A percentile compares a stretch with the other conserved stretches of the same genome.
These are phyloP conservation scores for Pelagomonas calceolata DNA, from an alignment of 108 stramenopile genomes.

Conservation along the genomic window DNA sequence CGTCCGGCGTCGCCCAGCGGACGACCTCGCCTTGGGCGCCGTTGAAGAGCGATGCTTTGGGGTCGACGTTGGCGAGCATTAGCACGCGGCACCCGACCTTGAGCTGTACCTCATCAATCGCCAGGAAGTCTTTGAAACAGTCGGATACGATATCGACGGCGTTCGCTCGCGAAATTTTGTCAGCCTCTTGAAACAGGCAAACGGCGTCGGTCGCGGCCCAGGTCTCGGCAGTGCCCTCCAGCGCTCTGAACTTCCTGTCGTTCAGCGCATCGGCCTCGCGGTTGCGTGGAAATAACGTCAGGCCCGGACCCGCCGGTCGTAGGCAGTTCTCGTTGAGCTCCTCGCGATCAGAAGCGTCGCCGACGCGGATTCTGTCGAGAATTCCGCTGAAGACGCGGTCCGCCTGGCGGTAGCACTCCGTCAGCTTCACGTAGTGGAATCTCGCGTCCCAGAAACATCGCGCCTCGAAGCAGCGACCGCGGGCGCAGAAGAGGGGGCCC, in stretches of 20 bases:
- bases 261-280: neutral
- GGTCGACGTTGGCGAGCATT: no score
- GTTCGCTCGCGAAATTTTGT: no score
- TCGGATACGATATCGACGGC: no score
- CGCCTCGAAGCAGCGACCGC: constrained; percentile 40
- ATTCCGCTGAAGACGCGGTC: neutral
- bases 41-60: no score
- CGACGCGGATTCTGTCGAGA: neutral
- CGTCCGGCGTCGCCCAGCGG: no score
- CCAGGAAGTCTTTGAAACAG: no score
- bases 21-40: no score
- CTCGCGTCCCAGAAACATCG: neutral
- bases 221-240: neutral
- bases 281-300: neutral
- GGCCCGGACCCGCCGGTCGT: neutral
- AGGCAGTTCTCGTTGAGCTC: neutral
- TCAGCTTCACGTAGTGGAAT: neutral
- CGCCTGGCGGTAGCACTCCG: neutral
- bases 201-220: neutral
- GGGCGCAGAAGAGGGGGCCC: neutral
- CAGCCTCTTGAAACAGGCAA: no score
- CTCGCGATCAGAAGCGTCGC: neutral
- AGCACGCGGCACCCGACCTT: no score
- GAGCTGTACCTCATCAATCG: no score
- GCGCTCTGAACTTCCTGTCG: neutral